These are phyloP conservation scores for Capronia americana DNA, from an alignment of 2,329 filamentous ascomycete genomes.

Conservation along the genomic window DNA sequence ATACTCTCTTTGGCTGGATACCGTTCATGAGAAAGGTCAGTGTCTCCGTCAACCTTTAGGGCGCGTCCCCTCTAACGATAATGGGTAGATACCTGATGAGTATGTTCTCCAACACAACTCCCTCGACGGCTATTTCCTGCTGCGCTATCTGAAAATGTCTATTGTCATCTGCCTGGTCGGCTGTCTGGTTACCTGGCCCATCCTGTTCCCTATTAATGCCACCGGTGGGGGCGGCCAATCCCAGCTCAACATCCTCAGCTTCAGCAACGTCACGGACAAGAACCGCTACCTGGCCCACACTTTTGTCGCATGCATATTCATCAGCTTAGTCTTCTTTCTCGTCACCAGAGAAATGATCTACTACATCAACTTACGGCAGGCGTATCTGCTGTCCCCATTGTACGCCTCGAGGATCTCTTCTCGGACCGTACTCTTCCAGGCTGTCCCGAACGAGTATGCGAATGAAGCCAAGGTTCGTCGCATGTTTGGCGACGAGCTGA, in stretches of 20 bases:
- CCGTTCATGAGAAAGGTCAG: slow-evolving; percentile 66
- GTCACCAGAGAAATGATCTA: slow-evolving; percentile 87
- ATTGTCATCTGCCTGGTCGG: slow-evolving; percentile 83
- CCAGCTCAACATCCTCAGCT: slow-evolving; percentile 79
- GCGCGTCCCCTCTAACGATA: slow-evolving; percentile 3
- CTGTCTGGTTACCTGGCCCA: slow-evolving; percentile 81
- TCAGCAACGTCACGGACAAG: slow-evolving; percentile 74
- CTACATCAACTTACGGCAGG: slow-evolving; percentile 91
- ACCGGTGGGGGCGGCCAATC: slow-evolving; percentile 71
- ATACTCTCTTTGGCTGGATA: slow-evolving; percentile 72
- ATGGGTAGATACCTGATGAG: slow-evolving; percentile 64
- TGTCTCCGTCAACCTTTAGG: slow-evolving; percentile 43
- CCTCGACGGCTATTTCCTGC: slow-evolving; percentile 87
- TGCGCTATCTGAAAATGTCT: slow-evolving; percentile 83
- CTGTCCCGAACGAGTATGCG: slow-evolving; percentile 79
- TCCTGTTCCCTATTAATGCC: slow-evolving; percentile 86
- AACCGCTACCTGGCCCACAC: slow-evolving; percentile 80
- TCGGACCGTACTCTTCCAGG: slow-evolving; percentile 85
- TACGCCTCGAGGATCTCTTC: slow-evolving; percentile 88
- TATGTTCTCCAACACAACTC: slow-evolving; percentile 89
- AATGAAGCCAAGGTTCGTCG: slow-evolving; percentile 76
- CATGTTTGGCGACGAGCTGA: slow-evolving; percentile 82
- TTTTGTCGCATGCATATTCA: slow-evolving; percentile 82
- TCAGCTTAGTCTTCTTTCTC: slow-evolving; percentile 84
- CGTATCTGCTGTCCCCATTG: slow-evolving; percentile 83